These are phyloP conservation scores for Thelephora ganbajun DNA, from an alignment of 768 basidiomycete species.

Conservation along the genomic window DNA sequence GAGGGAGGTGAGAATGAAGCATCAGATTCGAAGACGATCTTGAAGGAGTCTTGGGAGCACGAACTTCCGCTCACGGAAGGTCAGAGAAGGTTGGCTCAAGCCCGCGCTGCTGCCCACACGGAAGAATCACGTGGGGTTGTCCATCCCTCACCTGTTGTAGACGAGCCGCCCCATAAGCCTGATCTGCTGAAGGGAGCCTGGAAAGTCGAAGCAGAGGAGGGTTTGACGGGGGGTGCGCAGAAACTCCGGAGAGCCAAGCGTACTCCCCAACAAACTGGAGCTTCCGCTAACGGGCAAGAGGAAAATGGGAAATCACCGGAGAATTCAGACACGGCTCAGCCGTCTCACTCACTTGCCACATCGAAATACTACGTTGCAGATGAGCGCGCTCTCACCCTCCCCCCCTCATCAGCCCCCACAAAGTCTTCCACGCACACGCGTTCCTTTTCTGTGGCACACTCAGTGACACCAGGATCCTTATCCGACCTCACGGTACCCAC, in stretches of 20 bases:
- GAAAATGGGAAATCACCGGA: neutral
- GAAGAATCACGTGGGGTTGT: slow-evolving; percentile 2
- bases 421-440: slow-evolving; percentile 39
- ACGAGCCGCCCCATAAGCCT: neutral
- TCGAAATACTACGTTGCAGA: slow-evolving; percentile 45
- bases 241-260: slow-evolving; percentile 11
- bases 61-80: slow-evolving; percentile 67
- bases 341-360: slow-evolving; percentile 25
- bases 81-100: slow-evolving; percentile 49
- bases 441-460: slow-evolving; percentile 39
- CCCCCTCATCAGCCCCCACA: slow-evolving; percentile 40
- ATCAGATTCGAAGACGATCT: slow-evolving; percentile 19
- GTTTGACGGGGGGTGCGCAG: slow-evolving; percentile 13
- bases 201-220: slow-evolving; percentile 19
- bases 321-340: neutral
- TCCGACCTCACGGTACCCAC: slow-evolving; percentile 35
- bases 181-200: slow-evolving; percentile 11
- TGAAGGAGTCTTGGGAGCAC: slow-evolving; percentile 69
- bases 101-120: slow-evolving; percentile 28
- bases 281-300: slow-evolving; percentile 5
- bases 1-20: neutral
- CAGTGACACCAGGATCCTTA: slow-evolving; percentile 5
- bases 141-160: slow-evolving; percentile 2
- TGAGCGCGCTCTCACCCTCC: slow-evolving; percentile 50
- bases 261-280: slow-evolving; percentile 1